Conservation (phyloP, 2,329 filamentous ascomycete genomes). For the Exophiala sp. region DNA sequence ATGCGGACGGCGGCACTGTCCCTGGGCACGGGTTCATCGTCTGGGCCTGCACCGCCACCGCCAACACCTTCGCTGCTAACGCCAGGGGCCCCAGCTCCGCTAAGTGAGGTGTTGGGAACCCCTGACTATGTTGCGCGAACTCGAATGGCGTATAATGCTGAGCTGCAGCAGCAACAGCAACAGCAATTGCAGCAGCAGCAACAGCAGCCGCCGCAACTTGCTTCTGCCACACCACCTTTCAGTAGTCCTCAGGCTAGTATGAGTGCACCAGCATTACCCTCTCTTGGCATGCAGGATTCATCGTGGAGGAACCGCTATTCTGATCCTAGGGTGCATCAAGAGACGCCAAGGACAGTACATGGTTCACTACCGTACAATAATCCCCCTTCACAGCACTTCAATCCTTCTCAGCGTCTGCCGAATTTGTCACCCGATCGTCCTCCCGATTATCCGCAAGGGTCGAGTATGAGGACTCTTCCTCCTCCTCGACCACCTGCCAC, state of each 20-base stretch:
- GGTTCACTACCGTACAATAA: slow-evolving; percentile 6
- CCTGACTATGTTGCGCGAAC: slow-evolving; percentile 15
- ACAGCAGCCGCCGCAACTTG: background rate
- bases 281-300: slow-evolving; percentile 15
- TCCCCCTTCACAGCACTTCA: slow-evolving; percentile 8
- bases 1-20: slow-evolving; percentile 21
- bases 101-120: slow-evolving; percentile 5
- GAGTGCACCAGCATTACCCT: slow-evolving; percentile 5
- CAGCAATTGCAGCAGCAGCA: slow-evolving; percentile 1
- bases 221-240: slow-evolving; percentile 1
- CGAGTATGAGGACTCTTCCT: slow-evolving; percentile 15
- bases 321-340: slow-evolving; percentile 17
- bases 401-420: slow-evolving; percentile 14
- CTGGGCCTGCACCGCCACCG: slow-evolving; percentile 19
- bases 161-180: slow-evolving; percentile 13
- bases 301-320: slow-evolving; percentile 16
- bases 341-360: slow-evolving; percentile 11
- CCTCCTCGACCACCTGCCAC: slow-evolving; percentile 16
- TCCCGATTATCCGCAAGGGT: slow-evolving; percentile 10
- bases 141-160: slow-evolving; percentile 13
- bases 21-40: slow-evolving; percentile 12
- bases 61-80: slow-evolving; percentile 16
- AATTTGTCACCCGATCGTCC: slow-evolving; percentile 13
- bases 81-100: slow-evolving; percentile 2
- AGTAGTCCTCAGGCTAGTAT: background rate